phyloP scores from a whole-genome alignment of 1,284 basidiomycete genomes.

The Waitea zeae region DNA sequence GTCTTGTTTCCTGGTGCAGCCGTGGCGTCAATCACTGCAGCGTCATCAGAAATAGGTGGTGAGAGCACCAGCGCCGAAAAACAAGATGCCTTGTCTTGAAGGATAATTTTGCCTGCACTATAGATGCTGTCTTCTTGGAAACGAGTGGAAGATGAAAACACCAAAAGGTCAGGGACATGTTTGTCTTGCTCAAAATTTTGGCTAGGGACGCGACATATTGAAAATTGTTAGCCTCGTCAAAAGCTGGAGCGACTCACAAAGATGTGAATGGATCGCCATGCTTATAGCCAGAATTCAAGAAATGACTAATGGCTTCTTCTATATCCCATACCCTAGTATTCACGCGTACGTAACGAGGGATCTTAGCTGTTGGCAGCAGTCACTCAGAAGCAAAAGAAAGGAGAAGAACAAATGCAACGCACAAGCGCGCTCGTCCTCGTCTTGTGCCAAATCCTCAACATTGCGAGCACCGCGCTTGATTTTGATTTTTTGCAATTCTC shows the following conservation, averaged over 20 bases:
- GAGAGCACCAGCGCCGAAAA: slow-evolving; percentile 79
- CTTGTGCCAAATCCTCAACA: slow-evolving; percentile 48
- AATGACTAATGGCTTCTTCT: slow-evolving; percentile 36
- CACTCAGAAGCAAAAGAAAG: no score
- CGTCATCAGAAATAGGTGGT: slow-evolving; percentile 31
- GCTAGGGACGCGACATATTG: slow-evolving; percentile 13
- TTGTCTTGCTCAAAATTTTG: slow-evolving; percentile 53
- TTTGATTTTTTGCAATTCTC: slow-evolving; percentile 75
- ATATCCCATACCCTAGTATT: slow-evolving; percentile 59
- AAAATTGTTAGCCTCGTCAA: not conserved
- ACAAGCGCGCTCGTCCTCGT: slow-evolving; percentile 47
- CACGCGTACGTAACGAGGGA: slow-evolving; percentile 75
- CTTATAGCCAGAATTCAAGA: slow-evolving; percentile 34
- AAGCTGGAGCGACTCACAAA: slow-evolving; percentile 21
- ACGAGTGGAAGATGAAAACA: slow-evolving; percentile 49
- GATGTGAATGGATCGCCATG: slow-evolving; percentile 32
- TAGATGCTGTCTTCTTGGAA: slow-evolving; percentile 52
- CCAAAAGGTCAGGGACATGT: slow-evolving; percentile 69
- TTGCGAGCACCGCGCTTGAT: slow-evolving; percentile 56
- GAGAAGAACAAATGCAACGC: no score
- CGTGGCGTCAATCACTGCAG: slow-evolving; percentile 81
- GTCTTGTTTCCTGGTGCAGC: slow-evolving; percentile 99
- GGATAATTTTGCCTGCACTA: slow-evolving; percentile 63
- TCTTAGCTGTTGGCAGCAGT: slow-evolving; percentile 45
- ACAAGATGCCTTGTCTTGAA: slow-evolving; percentile 97